Evolutionary conservation across 2,329 filamentous ascomycete genomes (phyloP).

Genomic region (Corynespora cassiicola): DNA sequence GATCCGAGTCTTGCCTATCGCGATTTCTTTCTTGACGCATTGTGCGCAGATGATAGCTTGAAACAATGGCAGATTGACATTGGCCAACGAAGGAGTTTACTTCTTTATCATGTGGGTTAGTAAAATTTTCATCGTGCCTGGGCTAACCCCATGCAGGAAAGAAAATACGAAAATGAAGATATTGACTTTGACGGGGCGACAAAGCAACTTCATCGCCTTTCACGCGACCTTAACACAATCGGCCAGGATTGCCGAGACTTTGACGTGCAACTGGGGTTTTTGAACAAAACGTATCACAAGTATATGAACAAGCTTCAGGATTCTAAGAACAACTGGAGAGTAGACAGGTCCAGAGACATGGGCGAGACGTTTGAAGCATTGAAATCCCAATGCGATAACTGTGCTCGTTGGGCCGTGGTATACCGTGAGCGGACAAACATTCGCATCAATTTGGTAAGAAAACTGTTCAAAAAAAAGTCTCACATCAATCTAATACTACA

Average conservation of each 20-base stretch:
- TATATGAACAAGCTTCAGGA: constrained; percentile 6
- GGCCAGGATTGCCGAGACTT: constrained; percentile 26
- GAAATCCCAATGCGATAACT: constrained; percentile 23
- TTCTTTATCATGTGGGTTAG: constrained; percentile 18
- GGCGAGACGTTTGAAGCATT: constrained; percentile 24
- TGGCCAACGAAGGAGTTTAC: constrained; percentile 14
- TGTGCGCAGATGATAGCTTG: constrained; percentile 24
- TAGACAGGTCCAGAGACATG: constrained; percentile 12
- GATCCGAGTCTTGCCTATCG: constrained; percentile 16
- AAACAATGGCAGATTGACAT: constrained; percentile 27
- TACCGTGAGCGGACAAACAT: constrained; percentile 27
- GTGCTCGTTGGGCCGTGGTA: constrained; percentile 20
- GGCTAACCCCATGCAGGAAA: constrained; percentile 8
- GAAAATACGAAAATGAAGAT: constrained; percentile 11
- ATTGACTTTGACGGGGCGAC: constrained; percentile 20
- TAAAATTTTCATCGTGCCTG: neutral
- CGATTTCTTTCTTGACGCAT: constrained; percentile 25
- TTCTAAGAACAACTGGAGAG: constrained; percentile 7
- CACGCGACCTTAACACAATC: constrained; percentile 26
- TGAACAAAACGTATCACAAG: constrained; percentile 16
- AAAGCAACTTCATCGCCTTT: constrained; percentile 19
- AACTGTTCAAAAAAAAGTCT: neutral
- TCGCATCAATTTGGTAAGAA: constrained; percentile 27
- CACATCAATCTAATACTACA: constrained; percentile 9
- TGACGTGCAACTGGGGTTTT: constrained; percentile 20